A percentile compares a stretch with the other conserved stretches of the same genome.
These are phyloP conservation scores for Arabidopsis hybrid DNA, from an alignment of 441 rosid genomes.

Conservation along the genomic window DNA sequence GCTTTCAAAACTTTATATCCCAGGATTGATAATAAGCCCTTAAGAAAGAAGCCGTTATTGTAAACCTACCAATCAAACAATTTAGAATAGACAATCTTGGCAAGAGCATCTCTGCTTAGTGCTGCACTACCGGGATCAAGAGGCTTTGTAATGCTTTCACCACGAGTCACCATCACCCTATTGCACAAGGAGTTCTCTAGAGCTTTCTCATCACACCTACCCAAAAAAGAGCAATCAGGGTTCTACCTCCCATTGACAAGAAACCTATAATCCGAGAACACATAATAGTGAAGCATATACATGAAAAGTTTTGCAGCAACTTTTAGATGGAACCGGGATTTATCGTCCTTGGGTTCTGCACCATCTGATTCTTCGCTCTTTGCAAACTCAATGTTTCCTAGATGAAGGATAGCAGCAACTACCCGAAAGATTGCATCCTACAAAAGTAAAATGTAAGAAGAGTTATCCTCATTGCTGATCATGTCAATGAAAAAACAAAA, in stretches of 20 bases:
- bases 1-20: constrained; percentile 30
- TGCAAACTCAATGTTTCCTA: constrained; percentile 84
- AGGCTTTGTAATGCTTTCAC: constrained; percentile 88
- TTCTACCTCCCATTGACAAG: no score
- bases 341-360: constrained; percentile 84
- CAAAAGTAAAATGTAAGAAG: constrained; percentile 35
- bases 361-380: constrained; percentile 89
- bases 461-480: constrained; percentile 24
- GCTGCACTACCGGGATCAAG: constrained; percentile 90
- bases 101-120: constrained; percentile 91
- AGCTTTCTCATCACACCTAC: constrained; percentile 86
- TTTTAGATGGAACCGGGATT: constrained; percentile 74
- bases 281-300: constrained; percentile 50
- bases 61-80: constrained; percentile 80
- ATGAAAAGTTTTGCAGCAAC: constrained; percentile 88
- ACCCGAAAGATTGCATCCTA: constrained; percentile 92
- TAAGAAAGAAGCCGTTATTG: constrained; percentile 14
- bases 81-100: constrained; percentile 91
- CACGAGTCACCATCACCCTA: constrained; percentile 96
- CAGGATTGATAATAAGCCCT: constrained; percentile 6
- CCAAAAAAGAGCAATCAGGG: constrained; percentile 6
- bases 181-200: constrained; percentile 90
- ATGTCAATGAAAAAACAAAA: constrained; percentile 30
- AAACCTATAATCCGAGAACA: not conserved
- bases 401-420: constrained; percentile 95